Evolutionary conservation across 1,284 basidiomycete species (phyloP).

Genomic region (Boletellus dicymbophilus): DNA sequence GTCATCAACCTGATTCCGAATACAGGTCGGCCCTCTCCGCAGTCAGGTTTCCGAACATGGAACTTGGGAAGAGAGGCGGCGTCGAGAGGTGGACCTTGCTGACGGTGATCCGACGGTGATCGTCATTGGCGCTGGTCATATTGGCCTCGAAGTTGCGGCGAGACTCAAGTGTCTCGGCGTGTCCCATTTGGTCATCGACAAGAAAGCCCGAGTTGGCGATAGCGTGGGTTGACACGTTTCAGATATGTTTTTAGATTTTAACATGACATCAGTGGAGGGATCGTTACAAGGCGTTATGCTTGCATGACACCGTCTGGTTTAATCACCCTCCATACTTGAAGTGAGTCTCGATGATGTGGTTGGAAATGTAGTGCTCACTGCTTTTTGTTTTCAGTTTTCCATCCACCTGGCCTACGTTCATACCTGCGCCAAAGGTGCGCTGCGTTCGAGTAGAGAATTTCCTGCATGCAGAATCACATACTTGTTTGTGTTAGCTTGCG

Average conservation of each 20-base stretch:
- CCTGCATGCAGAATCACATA: neutral
- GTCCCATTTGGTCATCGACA: constrained; percentile 37
- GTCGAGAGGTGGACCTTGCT: constrained; percentile 23
- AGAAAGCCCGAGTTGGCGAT: constrained; percentile 36
- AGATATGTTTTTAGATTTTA: neutral
- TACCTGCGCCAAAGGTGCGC: constrained; percentile 36
- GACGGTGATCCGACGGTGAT: constrained; percentile 32
- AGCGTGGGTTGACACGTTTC: constrained; percentile 18
- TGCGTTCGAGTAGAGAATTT: neutral
- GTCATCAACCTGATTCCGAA: neutral
- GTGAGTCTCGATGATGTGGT: constrained; percentile 15
- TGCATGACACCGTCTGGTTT: constrained; percentile 31
- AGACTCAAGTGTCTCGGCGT: constrained; percentile 39
- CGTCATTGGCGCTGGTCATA: constrained; percentile 40
- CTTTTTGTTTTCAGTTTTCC: constrained; percentile 31
- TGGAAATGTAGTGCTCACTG: neutral
- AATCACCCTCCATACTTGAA: constrained; percentile 29
- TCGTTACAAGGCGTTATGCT: constrained; percentile 35
- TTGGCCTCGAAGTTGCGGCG: constrained; percentile 38
- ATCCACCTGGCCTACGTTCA: constrained; percentile 40
- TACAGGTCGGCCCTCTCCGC: constrained; percentile 26
- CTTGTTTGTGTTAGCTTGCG: constrained; percentile 41
- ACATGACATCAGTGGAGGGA: constrained; percentile 27
- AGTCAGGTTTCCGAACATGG: constrained; percentile 22
- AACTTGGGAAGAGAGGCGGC: constrained; percentile 30